phyloP scores from a whole-genome alignment of 495 filamentous ascomycete genomes.

The Xylaria cubensis region DNA sequence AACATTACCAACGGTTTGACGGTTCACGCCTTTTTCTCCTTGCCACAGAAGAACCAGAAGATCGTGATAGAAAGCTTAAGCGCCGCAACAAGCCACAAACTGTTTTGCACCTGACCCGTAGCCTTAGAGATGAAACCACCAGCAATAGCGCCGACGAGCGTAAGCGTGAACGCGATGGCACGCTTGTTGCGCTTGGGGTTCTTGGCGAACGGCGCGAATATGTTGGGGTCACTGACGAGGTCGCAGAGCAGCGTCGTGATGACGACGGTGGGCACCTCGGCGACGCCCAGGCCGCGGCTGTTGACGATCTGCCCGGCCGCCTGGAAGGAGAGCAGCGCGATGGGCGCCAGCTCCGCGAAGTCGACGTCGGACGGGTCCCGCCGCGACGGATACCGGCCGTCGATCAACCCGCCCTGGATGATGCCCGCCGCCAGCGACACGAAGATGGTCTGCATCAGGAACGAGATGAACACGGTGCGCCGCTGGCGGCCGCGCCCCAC shows the following conservation, averaged over 20 bases:
- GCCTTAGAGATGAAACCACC: constrained; percentile 64
- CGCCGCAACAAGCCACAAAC: constrained; percentile 39
- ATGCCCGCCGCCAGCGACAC: constrained; percentile 66
- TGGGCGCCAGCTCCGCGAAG: constrained; percentile 55
- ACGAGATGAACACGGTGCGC: constrained; percentile 60
- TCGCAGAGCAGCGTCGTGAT: constrained; percentile 76
- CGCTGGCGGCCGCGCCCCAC: constrained; percentile 49
- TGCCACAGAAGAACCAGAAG: constrained; percentile 30
- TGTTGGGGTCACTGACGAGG: constrained; percentile 64
- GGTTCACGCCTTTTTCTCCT: constrained; percentile 22
- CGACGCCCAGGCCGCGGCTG: constrained; percentile 66
- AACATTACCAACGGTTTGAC: neutral
- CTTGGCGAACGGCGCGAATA: constrained; percentile 51
- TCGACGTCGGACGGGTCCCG: constrained; percentile 38
- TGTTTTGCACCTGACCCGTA: constrained; percentile 37
- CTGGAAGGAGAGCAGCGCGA: constrained; percentile 74
- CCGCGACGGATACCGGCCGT: constrained; percentile 37
- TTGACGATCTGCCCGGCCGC: constrained; percentile 73
- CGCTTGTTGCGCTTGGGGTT: constrained; percentile 72
- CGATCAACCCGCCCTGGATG: constrained; percentile 48
- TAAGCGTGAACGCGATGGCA: constrained; percentile 59
- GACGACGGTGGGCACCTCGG: constrained; percentile 76
- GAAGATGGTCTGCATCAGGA: constrained; percentile 62
- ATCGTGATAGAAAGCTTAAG: constrained; percentile 34
- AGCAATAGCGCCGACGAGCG: constrained; percentile 66